Evolutionary conservation across 208 protist species (phyloP).

Genomic region (Acanthamoeba royreba): DNA sequence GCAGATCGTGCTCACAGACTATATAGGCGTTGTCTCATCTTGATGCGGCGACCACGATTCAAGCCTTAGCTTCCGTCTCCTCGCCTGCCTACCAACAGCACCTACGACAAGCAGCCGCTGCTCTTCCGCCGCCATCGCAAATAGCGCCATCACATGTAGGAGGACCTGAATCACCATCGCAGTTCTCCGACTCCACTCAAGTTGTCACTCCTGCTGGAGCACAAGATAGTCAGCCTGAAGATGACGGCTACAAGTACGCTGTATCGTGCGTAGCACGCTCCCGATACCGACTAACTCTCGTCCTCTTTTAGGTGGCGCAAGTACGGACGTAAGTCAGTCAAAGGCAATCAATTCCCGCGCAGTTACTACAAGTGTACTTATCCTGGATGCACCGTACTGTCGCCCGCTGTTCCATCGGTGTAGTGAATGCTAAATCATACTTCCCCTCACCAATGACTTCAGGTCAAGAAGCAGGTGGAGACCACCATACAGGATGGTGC

Average conservation of each 20-base stretch:
- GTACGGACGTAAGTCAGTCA: constrained; percentile 51
- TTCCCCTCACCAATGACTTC: background rate
- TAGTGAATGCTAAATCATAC: too few species aligned
- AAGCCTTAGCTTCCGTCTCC: background rate
- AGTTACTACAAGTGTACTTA: constrained; percentile 53
- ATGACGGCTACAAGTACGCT: background rate
- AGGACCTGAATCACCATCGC: too few species aligned
- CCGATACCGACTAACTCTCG: too few species aligned
- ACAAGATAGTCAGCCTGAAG: background rate
- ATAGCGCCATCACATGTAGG: too few species aligned
- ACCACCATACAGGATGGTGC: background rate
- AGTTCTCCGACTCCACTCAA: background rate
- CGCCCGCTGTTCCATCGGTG: too few species aligned
- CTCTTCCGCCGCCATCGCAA: background rate
- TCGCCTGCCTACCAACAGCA: background rate
- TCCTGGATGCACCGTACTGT: constrained; percentile 18
- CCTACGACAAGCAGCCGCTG: background rate
- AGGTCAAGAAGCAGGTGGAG: constrained; percentile 54
- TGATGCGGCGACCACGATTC: background rate
- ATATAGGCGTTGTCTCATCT: background rate
- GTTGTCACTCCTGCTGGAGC: background rate
- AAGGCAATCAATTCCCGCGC: constrained; percentile 23
- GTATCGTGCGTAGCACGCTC: background rate
- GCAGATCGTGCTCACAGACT: background rate
- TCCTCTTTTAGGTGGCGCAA: too few species aligned